phyloP scores from a whole-genome alignment of 1,284 basidiomycete species.

The Cryptococcus amylolentus region DNA sequence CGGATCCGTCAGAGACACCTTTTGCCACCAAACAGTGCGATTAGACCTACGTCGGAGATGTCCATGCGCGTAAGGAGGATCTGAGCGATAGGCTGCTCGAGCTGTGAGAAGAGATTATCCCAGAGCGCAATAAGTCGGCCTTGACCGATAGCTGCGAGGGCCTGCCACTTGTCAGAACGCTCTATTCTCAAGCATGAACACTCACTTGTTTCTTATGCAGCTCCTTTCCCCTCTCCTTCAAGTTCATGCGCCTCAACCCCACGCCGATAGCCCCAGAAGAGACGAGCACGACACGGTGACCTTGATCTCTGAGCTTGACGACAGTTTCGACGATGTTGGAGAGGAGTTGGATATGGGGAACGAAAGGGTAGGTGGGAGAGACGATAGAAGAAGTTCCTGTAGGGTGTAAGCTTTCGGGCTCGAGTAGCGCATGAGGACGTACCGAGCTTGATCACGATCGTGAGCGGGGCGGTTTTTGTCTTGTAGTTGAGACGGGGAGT shows the following conservation, averaged over 20 bases:
- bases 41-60: constrained; percentile 80
- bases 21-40: not conserved
- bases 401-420: not conserved
- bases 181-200: not conserved
- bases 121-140: constrained; percentile 91
- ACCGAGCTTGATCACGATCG: constrained; percentile 86
- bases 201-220: constrained; percentile 82
- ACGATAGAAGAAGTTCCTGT: constrained; percentile 90
- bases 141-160: constrained; percentile 94
- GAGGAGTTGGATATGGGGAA: constrained; percentile 83
- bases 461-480: constrained; percentile 43
- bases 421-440: constrained; percentile 17
- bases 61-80: constrained; percentile 90
- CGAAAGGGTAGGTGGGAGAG: constrained; percentile 75
- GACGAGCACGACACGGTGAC: constrained; percentile 92
- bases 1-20: not conserved
- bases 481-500: constrained; percentile 11
- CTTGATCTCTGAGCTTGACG: constrained; percentile 67
- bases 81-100: constrained; percentile 94
- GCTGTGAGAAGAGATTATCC: constrained; percentile 91
- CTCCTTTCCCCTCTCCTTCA: constrained; percentile 74
- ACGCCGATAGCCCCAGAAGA: constrained; percentile 96
- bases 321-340: constrained; percentile 91
- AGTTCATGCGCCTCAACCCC: constrained; percentile 84
- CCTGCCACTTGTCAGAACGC: constrained; percentile 53